Evolutionary conservation across 2,329 filamentous ascomycete species (phyloP), one percentile per base, ranked within the genome.

Genomic region (Beauveria asiatica): DNA sequence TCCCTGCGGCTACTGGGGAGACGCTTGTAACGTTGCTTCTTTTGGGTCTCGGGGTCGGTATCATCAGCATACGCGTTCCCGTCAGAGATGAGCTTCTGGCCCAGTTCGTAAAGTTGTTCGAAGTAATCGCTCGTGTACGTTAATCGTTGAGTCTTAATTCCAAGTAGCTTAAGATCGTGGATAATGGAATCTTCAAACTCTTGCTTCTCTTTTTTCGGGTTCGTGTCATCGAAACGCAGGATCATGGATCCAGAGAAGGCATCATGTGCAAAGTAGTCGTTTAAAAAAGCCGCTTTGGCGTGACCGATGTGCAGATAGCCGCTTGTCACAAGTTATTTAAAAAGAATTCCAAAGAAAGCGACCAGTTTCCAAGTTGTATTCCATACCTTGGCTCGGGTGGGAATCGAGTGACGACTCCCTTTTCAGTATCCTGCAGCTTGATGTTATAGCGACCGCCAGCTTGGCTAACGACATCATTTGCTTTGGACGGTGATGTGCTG

Each of bases 91-190:
- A 97, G 86, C 68, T 82, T 67, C 96, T 79, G 70, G 88, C 90
- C 71, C 88, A 88, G 49, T 55, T 96, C 86, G 75, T 96, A 95
- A 13, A 99, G 83, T 72, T 92, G 82, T 69, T 97, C 84, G 73
- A 99, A 97, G 80, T 96, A 95, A 78, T 99, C 92, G 68, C 90
- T 95, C 3, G 94, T 97, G 78, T 93, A 95, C 17, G 90, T 90
- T 61, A 89, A 80, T 65, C 82, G 83, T 73, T 96, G 92, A 13
- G 90, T 87, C 72, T 86, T 87, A 73, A 97, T 88, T 9, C 90
- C 92, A 78, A 96, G 88, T 48, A 96, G 80, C 41, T 83, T 83
- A 55, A 95, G 81, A 72, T 97, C 92, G 75, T 95, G 86, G 45
- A 94, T 78, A 62, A 96, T 96, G 5, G 90, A 82, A 74, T 96